Evolutionary conservation across 495 filamentous ascomycete genomes (phyloP).

Genomic region (Penicillium alfredii): DNA sequence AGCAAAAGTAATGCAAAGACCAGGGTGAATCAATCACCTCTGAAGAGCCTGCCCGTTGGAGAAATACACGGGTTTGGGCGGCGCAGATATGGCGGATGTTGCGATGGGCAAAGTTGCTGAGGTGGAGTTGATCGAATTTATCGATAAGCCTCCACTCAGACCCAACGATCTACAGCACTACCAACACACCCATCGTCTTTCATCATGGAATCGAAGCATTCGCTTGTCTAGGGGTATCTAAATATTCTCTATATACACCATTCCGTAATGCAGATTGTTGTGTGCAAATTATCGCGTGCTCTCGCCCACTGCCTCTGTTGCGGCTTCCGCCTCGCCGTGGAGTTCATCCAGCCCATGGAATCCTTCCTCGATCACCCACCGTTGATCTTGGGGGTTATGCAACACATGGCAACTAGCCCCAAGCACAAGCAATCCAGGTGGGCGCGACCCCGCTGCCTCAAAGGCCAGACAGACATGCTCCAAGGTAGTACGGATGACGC

Average conservation of each 20-base stretch:
- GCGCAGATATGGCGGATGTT: neutral
- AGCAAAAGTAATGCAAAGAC: slow-evolving; percentile 7
- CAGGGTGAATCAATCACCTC: slow-evolving; percentile 19
- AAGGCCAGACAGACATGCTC: slow-evolving; percentile 73
- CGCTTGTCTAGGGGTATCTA: slow-evolving; percentile 15
- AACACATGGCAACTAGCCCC: slow-evolving; percentile 79
- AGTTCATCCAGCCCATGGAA: slow-evolving; percentile 59
- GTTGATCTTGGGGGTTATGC: slow-evolving; percentile 43
- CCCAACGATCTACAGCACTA: too few species aligned
- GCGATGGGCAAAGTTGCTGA: slow-evolving; percentile 7
- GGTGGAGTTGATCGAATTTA: slow-evolving; percentile 11
- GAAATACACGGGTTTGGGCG: slow-evolving; percentile 26
- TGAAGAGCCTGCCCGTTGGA: slow-evolving; percentile 35
- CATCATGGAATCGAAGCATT: slow-evolving; percentile 14
- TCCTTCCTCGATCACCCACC: slow-evolving; percentile 88
- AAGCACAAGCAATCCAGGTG: slow-evolving; percentile 86
- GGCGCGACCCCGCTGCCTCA: slow-evolving; percentile 82
- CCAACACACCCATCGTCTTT: too few species aligned
- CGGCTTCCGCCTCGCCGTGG: slow-evolving; percentile 19
- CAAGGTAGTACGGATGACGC: slow-evolving; percentile 82
- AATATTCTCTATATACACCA: slow-evolving; percentile 22
- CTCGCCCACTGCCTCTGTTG: slow-evolving; percentile 7
- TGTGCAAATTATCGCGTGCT: slow-evolving; percentile 5
- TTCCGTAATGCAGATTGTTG: slow-evolving; percentile 5
- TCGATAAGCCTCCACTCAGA: slow-evolving; percentile 5